phyloP scores from a whole-genome alignment of 1,139 yeast species.

The Candida smagusa region DNA sequence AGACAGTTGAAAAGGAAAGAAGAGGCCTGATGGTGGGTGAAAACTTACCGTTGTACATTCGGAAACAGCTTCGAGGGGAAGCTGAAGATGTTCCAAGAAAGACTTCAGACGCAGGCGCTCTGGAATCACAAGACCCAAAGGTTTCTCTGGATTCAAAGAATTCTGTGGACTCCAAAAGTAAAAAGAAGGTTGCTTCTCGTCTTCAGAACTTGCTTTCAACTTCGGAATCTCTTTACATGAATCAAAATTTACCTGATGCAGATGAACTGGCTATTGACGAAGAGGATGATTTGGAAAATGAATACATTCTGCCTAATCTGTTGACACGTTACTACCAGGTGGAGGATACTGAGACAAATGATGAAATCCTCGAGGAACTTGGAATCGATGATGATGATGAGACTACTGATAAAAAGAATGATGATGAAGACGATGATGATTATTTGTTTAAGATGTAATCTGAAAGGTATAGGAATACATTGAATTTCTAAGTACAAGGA shows the following conservation, averaged over 20 bases:
- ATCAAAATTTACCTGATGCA: slow-evolving; percentile 8
- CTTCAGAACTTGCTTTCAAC: slow-evolving; percentile 35
- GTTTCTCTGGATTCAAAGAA: neutral
- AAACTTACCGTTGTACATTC: slow-evolving; percentile 37
- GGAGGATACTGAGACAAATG: slow-evolving; percentile 19
- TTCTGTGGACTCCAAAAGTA: neutral
- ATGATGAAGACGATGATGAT: slow-evolving; percentile 27
- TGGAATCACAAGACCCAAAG: neutral
- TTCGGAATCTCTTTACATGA: slow-evolving; percentile 34
- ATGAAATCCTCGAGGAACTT: slow-evolving; percentile 15
- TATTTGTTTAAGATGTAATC: slow-evolving; percentile 30
- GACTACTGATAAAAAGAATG: slow-evolving; percentile 17
- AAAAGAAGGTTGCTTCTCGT: slow-evolving; percentile 19
- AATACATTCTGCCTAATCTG: slow-evolving; percentile 44
- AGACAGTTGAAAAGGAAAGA: slow-evolving; percentile 11
- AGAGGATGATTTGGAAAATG: slow-evolving; percentile 29
- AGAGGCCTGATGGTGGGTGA: slow-evolving; percentile 39
- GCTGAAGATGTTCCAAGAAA: slow-evolving; percentile 2
- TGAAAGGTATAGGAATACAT: neutral
- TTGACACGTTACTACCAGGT: slow-evolving; percentile 27
- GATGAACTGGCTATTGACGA: slow-evolving; percentile 9
- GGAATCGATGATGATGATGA: slow-evolving; percentile 20
- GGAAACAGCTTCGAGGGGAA: slow-evolving; percentile 24
- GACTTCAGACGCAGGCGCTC: neutral
- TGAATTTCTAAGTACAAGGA: too few species aligned